Conservation (phyloP, 371 early-diverging fungal genomes). For the Mucor racemosus region DNA sequence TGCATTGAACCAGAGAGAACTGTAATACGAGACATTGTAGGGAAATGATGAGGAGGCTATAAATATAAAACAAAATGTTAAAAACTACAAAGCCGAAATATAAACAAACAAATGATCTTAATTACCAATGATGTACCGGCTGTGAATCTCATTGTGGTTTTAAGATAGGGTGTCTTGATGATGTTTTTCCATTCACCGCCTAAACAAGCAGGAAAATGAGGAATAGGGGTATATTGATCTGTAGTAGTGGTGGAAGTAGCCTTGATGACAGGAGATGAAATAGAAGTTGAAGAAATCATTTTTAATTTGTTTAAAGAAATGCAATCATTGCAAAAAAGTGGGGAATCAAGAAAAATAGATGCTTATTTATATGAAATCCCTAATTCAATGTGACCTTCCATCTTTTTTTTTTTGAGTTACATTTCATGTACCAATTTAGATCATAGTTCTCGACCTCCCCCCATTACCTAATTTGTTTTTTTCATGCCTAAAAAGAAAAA, state of each 20-base stretch:
- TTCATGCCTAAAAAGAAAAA: too few relatives aligned
- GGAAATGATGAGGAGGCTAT: conserved; percentile 43
- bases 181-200: conserved; percentile 39
- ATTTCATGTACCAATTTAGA: conserved; percentile 6
- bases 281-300: conserved; percentile 25
- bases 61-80: neutral
- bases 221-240: conserved; percentile 33
- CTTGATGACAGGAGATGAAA: conserved; percentile 14
- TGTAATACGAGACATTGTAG: conserved; percentile 29
- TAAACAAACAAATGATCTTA: neutral
- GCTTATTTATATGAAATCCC: conserved; percentile 7
- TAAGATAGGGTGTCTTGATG: conserved; percentile 30
- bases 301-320: neutral
- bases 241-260: neutral
- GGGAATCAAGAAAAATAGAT: neutral
- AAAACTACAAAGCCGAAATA: neutral
- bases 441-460: conserved; percentile 2
- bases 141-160: conserved; percentile 37
- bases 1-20: conserved; percentile 34
- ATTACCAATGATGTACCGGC: conserved; percentile 33
- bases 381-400: conserved; percentile 8
- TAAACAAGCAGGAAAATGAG: conserved; percentile 39
- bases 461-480: too few relatives aligned
- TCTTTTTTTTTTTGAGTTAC: conserved; percentile 8
- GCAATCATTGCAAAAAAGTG: neutral